Base-by-base conservation (phyloP, 2,329 filamentous ascomycete genomes). In the Leptographium lundbergii region DNA sequence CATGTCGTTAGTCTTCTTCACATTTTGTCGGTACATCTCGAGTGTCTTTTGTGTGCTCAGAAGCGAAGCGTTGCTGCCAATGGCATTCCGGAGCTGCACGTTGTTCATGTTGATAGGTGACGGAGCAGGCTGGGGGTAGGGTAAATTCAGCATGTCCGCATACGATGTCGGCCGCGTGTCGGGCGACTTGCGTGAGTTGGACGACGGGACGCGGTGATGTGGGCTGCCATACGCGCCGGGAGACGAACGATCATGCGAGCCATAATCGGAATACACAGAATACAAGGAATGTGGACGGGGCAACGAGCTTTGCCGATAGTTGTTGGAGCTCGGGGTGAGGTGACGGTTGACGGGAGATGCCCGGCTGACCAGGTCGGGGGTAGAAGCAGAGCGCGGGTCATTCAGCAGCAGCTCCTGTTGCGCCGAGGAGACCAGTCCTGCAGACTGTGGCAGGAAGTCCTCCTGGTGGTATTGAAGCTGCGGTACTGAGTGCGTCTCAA, bases 11-110 rank as follows among this genome's bases (percentile, higher is more conserved):
- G 94, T 95, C 76, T 99, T 99, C 75, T 96, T 97, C 60, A 96
- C 89, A 68, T 97, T 99, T 59, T 87, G 86, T 52, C 92, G 83
- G 71, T 99, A 99, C 92, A 97, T 96, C 59, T 97, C 91, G 55
- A 99, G 81, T 1, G 94, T 99, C 74, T 97, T 91, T 69, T 92
- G 89, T 39, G 89, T 87, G 67, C 90, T 91, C 34, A 99, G 81
- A 14, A 99, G 79, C 24, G 91, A 96, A 4, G 92, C 92, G 74
- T 95, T 95, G 68, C 84, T 87, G 52, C 94, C 94, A 27, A 99
- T 85, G 19, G 82, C 85, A 59, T 80, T 84, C 61, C 89, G 86
- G 55, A 99, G 75, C 63, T 87, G 81, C 13, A 87, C 84, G 69
- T 97, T 96, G 71, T 95, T 89, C 61, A 95, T 78, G 32, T 81